Evolutionary conservation across 2,329 filamentous ascomycete genomes (phyloP), one percentile per base, ranked within the genome.

Genomic region (Aureobasidium pullulans): DNA sequence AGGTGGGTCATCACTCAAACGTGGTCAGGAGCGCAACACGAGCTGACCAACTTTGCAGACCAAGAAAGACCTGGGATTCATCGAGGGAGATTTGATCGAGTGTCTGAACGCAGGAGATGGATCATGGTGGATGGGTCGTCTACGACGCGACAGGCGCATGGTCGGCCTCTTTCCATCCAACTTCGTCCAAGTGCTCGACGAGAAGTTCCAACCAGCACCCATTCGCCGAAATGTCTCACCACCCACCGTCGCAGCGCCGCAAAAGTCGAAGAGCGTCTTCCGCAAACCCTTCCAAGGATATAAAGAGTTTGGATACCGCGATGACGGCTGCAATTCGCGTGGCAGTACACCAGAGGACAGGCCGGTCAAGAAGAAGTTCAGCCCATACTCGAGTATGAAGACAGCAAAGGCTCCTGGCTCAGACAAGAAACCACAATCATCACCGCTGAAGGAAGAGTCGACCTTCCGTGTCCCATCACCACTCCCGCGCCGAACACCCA

Each of bases 51-150:
- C 13, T 31, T 16, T 48, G 42, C 64, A 77, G 86, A 93, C 88
- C 28, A 96, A 96, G 78, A 86, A 88, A 72, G 94, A 99, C 71
- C 81, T 99, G 60, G 94, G 94, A 15, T 99, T 99, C 74, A 88
- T 99, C 66, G 94, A 99, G 74, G 94, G 94, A 64, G 94, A 99
- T 75, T 76, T 99, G 65, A 99, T 99, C 72, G 94, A 99, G 82
- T 96, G 93, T 70, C 81, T 99, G 57, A 99, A 99, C 72, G 94
- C 94, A 19, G 94, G 94, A 64, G 94, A 99, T 76, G 94, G 94
- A 56, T 92, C 90, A 48, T 99, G 94, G 94, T 99, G 94, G 94
- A 96, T 92, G 76, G 94, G 94, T 49, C 85, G 93, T 64, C 76
- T 99, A 70, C 89, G 87, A 70, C 85, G 94, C 66, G 94, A 99